These are phyloP conservation scores for Tylopilus rubrobrunneus DNA, from an alignment of 768 basidiomycete genomes.

Conservation along the genomic window DNA sequence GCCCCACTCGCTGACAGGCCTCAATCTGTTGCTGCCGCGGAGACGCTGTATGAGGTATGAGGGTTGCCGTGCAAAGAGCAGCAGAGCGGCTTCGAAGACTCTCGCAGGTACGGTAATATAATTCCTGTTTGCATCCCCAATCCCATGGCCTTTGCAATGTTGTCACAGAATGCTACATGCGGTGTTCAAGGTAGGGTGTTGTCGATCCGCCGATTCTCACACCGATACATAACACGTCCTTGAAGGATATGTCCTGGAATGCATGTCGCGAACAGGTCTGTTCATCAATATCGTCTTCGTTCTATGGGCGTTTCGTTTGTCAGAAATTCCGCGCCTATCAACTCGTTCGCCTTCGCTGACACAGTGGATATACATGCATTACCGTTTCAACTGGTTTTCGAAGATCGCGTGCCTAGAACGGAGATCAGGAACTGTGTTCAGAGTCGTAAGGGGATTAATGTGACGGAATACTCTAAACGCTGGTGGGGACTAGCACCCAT, in stretches of 20 bases:
- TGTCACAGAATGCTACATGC: constrained; percentile 30
- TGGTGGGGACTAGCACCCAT: no score
- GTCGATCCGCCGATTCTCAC: no score
- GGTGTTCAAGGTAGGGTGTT: constrained; percentile 18
- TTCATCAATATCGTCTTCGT: constrained; percentile 60
- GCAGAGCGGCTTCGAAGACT: constrained; percentile 31
- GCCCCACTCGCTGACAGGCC: constrained; percentile 34
- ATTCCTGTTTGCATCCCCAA: neutral
- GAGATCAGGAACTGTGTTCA: constrained; percentile 7
- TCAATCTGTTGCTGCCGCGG: constrained; percentile 31
- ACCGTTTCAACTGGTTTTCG: constrained; percentile 11
- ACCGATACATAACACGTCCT: no score
- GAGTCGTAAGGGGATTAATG: no score
- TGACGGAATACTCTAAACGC: no score
- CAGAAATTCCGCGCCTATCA: constrained; percentile 52
- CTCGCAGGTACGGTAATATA: constrained; percentile 16
- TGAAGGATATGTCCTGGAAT: constrained; percentile 26
- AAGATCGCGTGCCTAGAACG: constrained; percentile 1
- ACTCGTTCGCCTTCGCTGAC: constrained; percentile 54
- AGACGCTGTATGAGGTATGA: constrained; percentile 34
- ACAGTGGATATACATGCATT: constrained; percentile 4
- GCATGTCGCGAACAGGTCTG: constrained; percentile 41
- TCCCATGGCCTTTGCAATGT: neutral
- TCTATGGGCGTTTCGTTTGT: constrained; percentile 59
- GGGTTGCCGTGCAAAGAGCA: constrained; percentile 22